Base-by-base conservation (phyloP, 2,329 filamentous ascomycete genomes). In the Fusarium multiceps region DNA sequence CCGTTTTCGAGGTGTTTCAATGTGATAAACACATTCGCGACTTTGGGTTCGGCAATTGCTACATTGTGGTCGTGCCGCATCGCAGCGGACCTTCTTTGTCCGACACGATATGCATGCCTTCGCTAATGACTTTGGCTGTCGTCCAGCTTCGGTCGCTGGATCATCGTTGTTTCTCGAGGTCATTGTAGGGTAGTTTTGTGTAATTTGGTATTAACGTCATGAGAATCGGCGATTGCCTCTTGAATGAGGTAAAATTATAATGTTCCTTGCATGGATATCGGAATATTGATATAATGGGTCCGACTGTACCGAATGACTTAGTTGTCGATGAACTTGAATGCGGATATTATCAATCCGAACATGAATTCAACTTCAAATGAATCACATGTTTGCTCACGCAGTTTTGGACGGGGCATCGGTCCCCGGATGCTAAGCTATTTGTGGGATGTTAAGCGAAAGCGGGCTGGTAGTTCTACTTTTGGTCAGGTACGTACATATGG, bases 41-140 rank as follows among this genome's bases (percentile, higher is more conserved):
- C 23, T 28, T 20, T 63, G 43, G 6, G 4, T 58, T 8, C 3
- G 23, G 27, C 61, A 63, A 41, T 57, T 58, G 6, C 50, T n/a
- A 12, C 61, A 63, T n/a, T 18, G 25, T 7, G 61, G 61, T 6
- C 45, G 45, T 14, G 18, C 14, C 18, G 59, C 45, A 13, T 63
- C 37, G 7, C 61, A 63, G 1, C 59, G 61, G 50, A 63, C n/a
- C 43, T 63, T 63, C 30, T 57, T 63, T 7, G 30, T 34, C 59
- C 61, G 61, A 45, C 61, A 63, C 1, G 43, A 50, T 6, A 20
- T 13, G 13, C 61, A 63, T 10, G 61, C 61, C 10, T 41, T 63
- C n/a, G 59, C 61, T 2, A 63, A 18, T 4, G 61, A 63, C 7
- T 46, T 63, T 4, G 61, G 61, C 7, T 30, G 50, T 18, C 49